phyloP scores from a whole-genome alignment of 805 yeast genomes.

The Pichia paraexigua region DNA sequence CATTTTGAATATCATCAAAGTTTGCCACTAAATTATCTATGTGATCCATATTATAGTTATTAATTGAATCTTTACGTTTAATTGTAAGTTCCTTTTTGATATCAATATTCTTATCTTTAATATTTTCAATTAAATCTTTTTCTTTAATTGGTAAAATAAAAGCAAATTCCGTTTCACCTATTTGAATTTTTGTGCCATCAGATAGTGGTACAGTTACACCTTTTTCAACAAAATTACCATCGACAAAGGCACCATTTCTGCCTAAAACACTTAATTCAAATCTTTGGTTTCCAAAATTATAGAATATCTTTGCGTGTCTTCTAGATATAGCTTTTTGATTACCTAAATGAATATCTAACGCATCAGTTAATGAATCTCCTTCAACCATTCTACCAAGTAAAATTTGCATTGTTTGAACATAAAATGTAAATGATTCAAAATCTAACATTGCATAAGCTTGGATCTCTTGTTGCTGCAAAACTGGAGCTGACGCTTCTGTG shows the following conservation, averaged over 20 bases:
- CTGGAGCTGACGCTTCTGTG: neutral
- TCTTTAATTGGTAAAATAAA: constrained; percentile 62
- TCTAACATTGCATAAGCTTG: constrained; percentile 73
- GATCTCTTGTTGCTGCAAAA: constrained; percentile 25
- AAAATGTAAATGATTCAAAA: constrained; percentile 87
- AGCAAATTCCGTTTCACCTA: constrained; percentile 84
- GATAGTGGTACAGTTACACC: constrained; percentile 85
- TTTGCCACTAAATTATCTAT: constrained; percentile 9
- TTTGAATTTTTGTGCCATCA: constrained; percentile 80
- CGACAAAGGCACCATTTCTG: constrained; percentile 94
- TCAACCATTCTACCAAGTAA: constrained; percentile 85
- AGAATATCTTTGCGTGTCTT: constrained; percentile 90
- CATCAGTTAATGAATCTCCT: constrained; percentile 42
- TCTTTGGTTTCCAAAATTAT: constrained; percentile 92
- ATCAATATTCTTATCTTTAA: neutral
- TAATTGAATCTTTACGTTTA: neutral
- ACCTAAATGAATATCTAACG: constrained; percentile 89
- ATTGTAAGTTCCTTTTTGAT: neutral
- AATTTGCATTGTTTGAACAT: constrained; percentile 93
- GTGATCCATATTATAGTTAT: constrained; percentile 1
- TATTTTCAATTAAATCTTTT: neutral
- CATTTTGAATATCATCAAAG: constrained; percentile 7
- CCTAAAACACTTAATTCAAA: constrained; percentile 90
- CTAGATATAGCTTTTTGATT: constrained; percentile 89
- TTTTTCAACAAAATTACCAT: constrained; percentile 79